Base-by-base conservation (phyloP, 352 stramenopile genomes). In the Phytophthora pisi region DNA sequence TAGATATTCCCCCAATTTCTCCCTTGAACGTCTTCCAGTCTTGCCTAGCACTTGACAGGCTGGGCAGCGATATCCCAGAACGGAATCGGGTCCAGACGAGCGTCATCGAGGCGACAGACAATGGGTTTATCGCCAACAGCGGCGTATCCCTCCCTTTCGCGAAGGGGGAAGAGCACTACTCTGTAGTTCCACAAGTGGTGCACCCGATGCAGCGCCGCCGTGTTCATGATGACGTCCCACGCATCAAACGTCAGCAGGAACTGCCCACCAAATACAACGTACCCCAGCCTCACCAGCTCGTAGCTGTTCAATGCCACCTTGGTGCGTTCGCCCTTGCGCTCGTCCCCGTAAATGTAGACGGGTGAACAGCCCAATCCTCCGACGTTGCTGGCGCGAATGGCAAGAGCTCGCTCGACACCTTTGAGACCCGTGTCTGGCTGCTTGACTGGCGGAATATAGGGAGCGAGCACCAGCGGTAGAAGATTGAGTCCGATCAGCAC, bases 211-310 rank as follows among this genome's bases (percentile, higher is more conserved):
- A 77, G 43, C 7, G 51, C 28, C 18, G 51, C 49, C 4, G 66
- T 68, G 2, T 64, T 66, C 51, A 66, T 64, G 9, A 79, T 67
- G 2, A 77, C 56, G 24, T 71, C 69, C 64, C 73, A 84, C 6
- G 74, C 69, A 16, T 75, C 57, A 23, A 79, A 66, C 7, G 66
- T 62, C 15, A 79, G 31, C 47, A 81, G 55, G 50, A 69, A 72
- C 10, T 51, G 36, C 20, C 51, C 65, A 18, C 64, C 70, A 28
- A 76, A 72, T 46, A 79, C 70, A 9, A 79, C 63, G 40, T 81
- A 81, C 13, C 73, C 70, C 18, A 84, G 47, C 10, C 70, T 59
- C 24, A 79, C 66, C 5, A 84, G 57, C 45, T 84, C 75, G 46
- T 81, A 81, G 57, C 72, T 69, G 26, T 74, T 74, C 2, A 79